Evolutionary conservation across 1,139 yeast species (phyloP).

Genomic region (Yamadazyma blattariae): DNA sequence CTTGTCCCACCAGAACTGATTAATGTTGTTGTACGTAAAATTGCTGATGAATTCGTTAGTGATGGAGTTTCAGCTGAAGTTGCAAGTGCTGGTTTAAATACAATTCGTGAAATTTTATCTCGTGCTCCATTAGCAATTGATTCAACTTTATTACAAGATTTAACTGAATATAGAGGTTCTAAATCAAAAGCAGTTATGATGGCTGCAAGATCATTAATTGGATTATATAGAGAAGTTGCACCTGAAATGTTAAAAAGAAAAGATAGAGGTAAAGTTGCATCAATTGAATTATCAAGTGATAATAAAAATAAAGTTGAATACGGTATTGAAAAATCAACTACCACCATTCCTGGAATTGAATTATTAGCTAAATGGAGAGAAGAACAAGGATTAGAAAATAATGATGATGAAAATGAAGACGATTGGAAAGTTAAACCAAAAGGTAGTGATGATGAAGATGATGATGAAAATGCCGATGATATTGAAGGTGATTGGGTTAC

Average conservation of each 20-base stretch:
- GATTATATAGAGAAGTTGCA: slow-evolving; percentile 87
- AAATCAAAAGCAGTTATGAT: slow-evolving; percentile 89
- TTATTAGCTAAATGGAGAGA: slow-evolving; percentile 84
- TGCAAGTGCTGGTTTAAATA: slow-evolving; percentile 95
- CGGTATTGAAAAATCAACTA: slow-evolving; percentile 66
- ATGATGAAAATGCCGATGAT: slow-evolving; percentile 37
- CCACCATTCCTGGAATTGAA: slow-evolving; percentile 87
- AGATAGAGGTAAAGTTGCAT: slow-evolving; percentile 90
- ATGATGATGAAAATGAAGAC: slow-evolving; percentile 33
- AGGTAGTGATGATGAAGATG: slow-evolving; percentile 57
- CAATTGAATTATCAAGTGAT: slow-evolving; percentile 71
- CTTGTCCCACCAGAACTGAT: slow-evolving; percentile 94
- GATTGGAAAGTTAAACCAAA: slow-evolving; percentile 46
- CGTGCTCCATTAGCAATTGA: slow-evolving; percentile 96
- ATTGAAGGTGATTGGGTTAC: slow-evolving; percentile 65
- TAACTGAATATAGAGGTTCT: slow-evolving; percentile 86
- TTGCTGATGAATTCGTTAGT: slow-evolving; percentile 96
- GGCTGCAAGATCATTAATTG: slow-evolving; percentile 90
- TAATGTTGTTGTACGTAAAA: slow-evolving; percentile 74
- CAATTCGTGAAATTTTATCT: slow-evolving; percentile 86
- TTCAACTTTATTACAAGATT: slow-evolving; percentile 78
- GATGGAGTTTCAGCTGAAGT: slow-evolving; percentile 98
- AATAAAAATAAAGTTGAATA: slow-evolving; percentile 50
- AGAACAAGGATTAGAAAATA: slow-evolving; percentile 54
- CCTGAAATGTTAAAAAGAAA: slow-evolving; percentile 90